Evolutionary conservation across 2,329 filamentous ascomycete species (phyloP), one percentile per base, ranked within the genome.

Genomic region (Thielaviopsis populi): DNA sequence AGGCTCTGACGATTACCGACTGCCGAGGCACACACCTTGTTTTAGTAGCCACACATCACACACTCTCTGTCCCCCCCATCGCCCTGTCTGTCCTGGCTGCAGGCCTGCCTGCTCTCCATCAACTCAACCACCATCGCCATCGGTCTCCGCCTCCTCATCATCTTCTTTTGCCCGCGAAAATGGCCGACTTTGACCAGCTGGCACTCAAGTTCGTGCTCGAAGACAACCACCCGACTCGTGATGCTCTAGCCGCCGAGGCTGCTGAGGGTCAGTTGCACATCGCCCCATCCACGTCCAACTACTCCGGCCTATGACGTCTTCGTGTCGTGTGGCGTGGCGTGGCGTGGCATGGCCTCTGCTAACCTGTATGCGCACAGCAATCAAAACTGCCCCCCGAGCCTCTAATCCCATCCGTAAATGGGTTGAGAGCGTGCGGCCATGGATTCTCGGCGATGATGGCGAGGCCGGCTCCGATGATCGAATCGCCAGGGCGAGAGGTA

Each of bases 171-270:
- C 37, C 6, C 30, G 5, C 22, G 63, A 69, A 27, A 69, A 82
- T 82, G 80, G 75, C 78, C 61, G 75, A 75, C 69, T 77, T 82
- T 68, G 75, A 77, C 67, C 78, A 80, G 68, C 75, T 80, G 67
- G 80, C 80, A 41, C 72, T 81, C 63, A 76, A 80, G 67, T 82
- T 79, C 70, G 79, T 82, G 65, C 77, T 82, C 48, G 74, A 78
- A 8, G 79, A 82, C 63, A 74, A 79, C 65, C 74, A 76, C 64
- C 71, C 72, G 43, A 73, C 72, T 64, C 73, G 75, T 66, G 72
- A 69, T 17, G 70, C 67, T 40, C 74, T 80, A 66, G 74, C 77
- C 37, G 72, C 76, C 61, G 75, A 76, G 60, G 76, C 79, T n/a
- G 79, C 79, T 22, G 70, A 71, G 67, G 75, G 76, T 77, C 66